Conservation (phyloP, 1,139 yeast species). For the Citeromyces hawaiiensis region DNA sequence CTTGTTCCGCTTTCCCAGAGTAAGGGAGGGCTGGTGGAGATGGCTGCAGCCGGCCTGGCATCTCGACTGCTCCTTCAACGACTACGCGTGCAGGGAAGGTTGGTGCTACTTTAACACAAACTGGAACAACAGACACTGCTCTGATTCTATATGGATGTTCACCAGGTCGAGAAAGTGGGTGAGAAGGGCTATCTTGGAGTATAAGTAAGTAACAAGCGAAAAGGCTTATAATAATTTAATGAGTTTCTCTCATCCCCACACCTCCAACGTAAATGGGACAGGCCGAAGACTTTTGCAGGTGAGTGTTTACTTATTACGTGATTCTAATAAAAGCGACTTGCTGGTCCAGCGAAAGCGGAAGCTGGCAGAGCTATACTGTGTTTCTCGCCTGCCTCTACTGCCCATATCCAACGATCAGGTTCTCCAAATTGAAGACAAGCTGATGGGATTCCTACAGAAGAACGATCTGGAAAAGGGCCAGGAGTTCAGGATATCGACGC, state of each 20-base stretch:
- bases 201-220: not conserved
- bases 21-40: constrained; percentile 22
- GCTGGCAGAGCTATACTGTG: constrained; percentile 39
- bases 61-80: constrained; percentile 24
- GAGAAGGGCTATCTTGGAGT: constrained; percentile 31
- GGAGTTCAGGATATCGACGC: constrained; percentile 17
- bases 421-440: constrained; percentile 21
- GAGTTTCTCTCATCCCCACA: not conserved
- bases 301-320: not conserved
- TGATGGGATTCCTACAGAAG: constrained; percentile 27
- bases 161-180: constrained; percentile 39
- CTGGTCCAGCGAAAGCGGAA: constrained; percentile 27
- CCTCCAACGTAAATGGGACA: not conserved
- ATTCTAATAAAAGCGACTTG: not conserved
- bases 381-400: constrained; percentile 28
- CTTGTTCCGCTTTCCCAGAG: constrained; percentile 21
- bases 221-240: too few relatives aligned
- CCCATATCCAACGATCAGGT: constrained; percentile 24
- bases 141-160: constrained; percentile 35
- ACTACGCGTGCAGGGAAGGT: constrained; percentile 24
- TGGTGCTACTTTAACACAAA: constrained; percentile 41
- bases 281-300: not conserved
- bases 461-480: constrained; percentile 29
- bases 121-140: constrained; percentile 28
- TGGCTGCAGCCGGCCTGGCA: constrained; percentile 44